Evolutionary conservation across 2,329 filamentous ascomycete species (phyloP).

Genomic region (Stachybotrys chlorohalonatus): DNA sequence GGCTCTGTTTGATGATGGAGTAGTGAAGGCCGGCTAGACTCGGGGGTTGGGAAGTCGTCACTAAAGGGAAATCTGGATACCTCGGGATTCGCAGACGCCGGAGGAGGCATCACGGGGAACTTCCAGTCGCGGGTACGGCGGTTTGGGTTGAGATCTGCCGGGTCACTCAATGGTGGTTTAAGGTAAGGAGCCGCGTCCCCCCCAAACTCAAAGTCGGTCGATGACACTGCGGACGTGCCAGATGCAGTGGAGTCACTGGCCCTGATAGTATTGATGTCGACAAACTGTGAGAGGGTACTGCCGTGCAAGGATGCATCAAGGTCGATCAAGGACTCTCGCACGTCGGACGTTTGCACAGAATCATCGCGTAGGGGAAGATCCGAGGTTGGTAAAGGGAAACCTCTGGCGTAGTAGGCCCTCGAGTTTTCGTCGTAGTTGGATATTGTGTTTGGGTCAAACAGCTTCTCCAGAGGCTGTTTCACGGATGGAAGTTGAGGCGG

Average conservation of each 20-base stretch:
- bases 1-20: conserved; percentile 45
- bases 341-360: conserved; percentile 35
- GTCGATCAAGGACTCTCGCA: conserved; percentile 58
- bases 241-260: conserved; percentile 30
- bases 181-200: conserved; percentile 31
- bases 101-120: conserved; percentile 42
- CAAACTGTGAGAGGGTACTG: conserved; percentile 46
- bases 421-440: conserved; percentile 58
- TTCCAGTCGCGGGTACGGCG: conserved; percentile 48
- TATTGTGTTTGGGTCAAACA: conserved; percentile 58
- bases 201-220: conserved; percentile 41
- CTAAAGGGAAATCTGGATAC: conserved; percentile 40
- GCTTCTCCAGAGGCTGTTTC: conserved; percentile 51
- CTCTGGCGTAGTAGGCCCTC: conserved; percentile 47
- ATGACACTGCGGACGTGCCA: conserved; percentile 11
- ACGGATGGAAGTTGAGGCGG: conserved; percentile 49
- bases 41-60: conserved; percentile 18
- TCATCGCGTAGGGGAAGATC: conserved; percentile 53
- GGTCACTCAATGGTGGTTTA: conserved; percentile 47
- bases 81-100: conserved; percentile 44
- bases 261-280: conserved; percentile 52
- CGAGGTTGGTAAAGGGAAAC: conserved; percentile 31
- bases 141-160: conserved; percentile 43
- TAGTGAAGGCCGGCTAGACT: conserved; percentile 30
- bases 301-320: conserved; percentile 51